phyloP scores from a whole-genome alignment of 208 protist species.

The Acanthamoeba healyi region DNA sequence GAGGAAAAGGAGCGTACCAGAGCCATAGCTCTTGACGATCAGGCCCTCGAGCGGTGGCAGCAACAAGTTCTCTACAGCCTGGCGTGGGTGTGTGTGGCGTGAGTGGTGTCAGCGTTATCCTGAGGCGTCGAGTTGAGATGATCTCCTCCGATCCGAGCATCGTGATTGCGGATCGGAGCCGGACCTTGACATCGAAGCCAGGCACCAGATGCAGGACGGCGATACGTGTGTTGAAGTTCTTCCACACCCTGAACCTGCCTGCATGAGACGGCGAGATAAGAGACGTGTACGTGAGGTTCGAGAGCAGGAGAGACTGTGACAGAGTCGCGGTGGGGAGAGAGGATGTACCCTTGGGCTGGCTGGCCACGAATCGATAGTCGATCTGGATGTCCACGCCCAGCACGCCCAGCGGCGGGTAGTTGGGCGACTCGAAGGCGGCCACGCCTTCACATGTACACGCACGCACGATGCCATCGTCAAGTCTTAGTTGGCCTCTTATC shows the following conservation, averaged over 20 bases:
- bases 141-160: too few species aligned
- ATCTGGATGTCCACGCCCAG: constrained; percentile 27
- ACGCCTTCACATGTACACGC: neutral
- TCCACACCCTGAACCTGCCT: constrained; percentile 29
- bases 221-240: constrained; percentile 20
- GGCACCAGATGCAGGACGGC: constrained; percentile 35
- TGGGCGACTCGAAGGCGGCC: constrained; percentile 21
- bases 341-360: neutral
- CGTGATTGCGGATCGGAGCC: too few species aligned
- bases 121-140: too few species aligned
- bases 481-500: neutral
- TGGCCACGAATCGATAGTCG: neutral
- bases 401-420: constrained; percentile 14
- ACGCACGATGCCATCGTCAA: neutral
- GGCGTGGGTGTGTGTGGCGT: too few species aligned
- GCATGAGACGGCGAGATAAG: too few species aligned
- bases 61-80: neutral
- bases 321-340: neutral
- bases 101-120: neutral
- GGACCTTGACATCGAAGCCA: neutral
- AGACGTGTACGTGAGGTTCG: too few species aligned
- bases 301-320: too few species aligned
- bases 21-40: constrained; percentile 25
- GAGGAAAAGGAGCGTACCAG: neutral
- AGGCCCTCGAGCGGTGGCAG: constrained; percentile 2